phyloP scores from a whole-genome alignment of 306 rosid genomes.

The Luffa acutangula region DNA sequence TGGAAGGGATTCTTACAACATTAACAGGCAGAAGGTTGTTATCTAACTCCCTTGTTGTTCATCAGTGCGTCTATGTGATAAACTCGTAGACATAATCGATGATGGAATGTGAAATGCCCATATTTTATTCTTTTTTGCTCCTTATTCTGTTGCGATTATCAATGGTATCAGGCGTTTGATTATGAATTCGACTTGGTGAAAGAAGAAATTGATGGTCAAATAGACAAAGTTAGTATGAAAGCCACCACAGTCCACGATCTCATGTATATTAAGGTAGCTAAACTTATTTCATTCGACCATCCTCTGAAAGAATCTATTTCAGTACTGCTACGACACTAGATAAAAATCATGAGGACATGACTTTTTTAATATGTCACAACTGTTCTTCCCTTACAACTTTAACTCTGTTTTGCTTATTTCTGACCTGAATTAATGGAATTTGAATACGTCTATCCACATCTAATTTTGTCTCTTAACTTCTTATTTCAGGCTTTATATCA shows the following conservation, averaged over 20 bases:
- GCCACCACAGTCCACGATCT: slow-evolving; percentile 35
- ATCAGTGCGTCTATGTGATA: neutral
- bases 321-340: neutral
- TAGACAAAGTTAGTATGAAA: slow-evolving; percentile 23
- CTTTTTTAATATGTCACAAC: neutral
- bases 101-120: neutral
- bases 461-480: slow-evolving; percentile 1
- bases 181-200: slow-evolving; percentile 59
- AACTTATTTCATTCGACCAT: neutral
- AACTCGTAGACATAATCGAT: neutral
- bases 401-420: neutral
- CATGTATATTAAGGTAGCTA: slow-evolving; percentile 61
- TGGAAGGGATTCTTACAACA: slow-evolving; percentile 49
- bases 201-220: slow-evolving; percentile 52
- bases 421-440: neutral
- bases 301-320: slow-evolving; percentile 2
- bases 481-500: slow-evolving; percentile 65
- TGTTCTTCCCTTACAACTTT: neutral
- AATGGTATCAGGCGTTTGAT: slow-evolving; percentile 36
- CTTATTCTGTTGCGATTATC: neutral
- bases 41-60: neutral
- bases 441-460: neutral
- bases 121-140: neutral
- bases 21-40: slow-evolving; percentile 57
- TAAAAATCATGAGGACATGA: neutral